Evolutionary conservation across 768 basidiomycete genomes (phyloP).

Genomic region (Boletus pseudopeckii): DNA sequence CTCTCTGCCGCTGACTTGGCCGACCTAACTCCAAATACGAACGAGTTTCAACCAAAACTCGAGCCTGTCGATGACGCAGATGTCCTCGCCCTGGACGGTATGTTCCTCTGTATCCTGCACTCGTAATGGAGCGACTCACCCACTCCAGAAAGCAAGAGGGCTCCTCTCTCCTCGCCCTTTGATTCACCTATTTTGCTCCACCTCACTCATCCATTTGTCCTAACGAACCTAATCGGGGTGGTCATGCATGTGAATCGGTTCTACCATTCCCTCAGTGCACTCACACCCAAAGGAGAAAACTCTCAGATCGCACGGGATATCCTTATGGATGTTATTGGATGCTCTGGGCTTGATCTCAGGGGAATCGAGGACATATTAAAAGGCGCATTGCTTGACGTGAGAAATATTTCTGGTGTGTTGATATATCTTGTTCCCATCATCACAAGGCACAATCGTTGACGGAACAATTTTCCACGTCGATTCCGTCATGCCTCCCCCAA

Average conservation of each 20-base stretch:
- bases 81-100: constrained; percentile 25
- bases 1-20: constrained; percentile 33
- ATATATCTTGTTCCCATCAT: constrained; percentile 5
- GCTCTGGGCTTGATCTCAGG: constrained; percentile 60
- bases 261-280: constrained; percentile 47
- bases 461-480: not conserved
- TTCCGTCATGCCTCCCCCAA: not conserved
- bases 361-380: constrained; percentile 48
- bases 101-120: constrained; percentile 24
- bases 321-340: constrained; percentile 59
- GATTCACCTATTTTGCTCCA: constrained; percentile 49
- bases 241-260: constrained; percentile 58
- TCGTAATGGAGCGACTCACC: constrained; percentile 39
- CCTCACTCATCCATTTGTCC: constrained; percentile 57
- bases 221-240: constrained; percentile 49
- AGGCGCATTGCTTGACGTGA: constrained; percentile 28
- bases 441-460: not conserved
- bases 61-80: constrained; percentile 29
- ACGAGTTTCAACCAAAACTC: constrained; percentile 19
- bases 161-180: constrained; percentile 19
- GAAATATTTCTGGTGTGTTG: constrained; percentile 21
- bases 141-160: constrained; percentile 22
- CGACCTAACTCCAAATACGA: constrained; percentile 9
- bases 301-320: constrained; percentile 62
- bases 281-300: constrained; percentile 57